Conservation (phyloP, 768 basidiomycete species). For the Podaxis sp. region DNA sequence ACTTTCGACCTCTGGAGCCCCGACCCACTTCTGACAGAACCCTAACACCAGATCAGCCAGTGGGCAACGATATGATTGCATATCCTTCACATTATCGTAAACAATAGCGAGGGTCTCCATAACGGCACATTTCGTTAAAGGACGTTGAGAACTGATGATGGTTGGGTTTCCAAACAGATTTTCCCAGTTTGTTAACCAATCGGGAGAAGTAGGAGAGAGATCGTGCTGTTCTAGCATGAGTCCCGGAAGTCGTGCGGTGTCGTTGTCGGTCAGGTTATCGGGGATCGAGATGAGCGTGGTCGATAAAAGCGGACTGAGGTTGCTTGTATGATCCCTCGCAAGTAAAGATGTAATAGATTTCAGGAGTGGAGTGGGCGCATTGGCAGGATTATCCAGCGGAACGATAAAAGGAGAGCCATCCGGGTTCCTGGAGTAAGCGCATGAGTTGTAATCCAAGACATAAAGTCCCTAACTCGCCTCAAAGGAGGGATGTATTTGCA, state of each 20-base stretch:
- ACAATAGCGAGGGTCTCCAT: conserved; percentile 57
- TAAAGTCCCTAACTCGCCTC: conserved; percentile 44
- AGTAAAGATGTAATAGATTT: conserved; percentile 62
- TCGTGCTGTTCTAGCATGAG: conserved; percentile 69
- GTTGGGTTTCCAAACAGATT: conserved; percentile 50
- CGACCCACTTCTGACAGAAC: conserved; percentile 33
- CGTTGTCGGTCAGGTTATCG: conserved; percentile 66
- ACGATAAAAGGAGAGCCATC: conserved; percentile 37
- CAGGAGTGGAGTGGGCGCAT: conserved; percentile 63
- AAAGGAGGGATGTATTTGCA: conserved; percentile 56
- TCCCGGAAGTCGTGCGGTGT: conserved; percentile 60
- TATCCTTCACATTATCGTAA: conserved; percentile 69
- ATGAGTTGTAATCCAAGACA: neutral
- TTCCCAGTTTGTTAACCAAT: conserved; percentile 72
- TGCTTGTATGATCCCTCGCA: conserved; percentile 57
- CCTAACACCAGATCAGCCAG: conserved; percentile 55
- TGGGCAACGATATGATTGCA: conserved; percentile 59
- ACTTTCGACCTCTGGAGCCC: conserved; percentile 26
- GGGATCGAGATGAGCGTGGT: conserved; percentile 64
- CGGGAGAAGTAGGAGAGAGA: conserved; percentile 67
- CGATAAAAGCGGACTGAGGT: conserved; percentile 61
- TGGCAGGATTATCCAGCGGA: conserved; percentile 52
- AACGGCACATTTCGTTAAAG: conserved; percentile 53
- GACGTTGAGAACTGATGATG: conserved; percentile 42
- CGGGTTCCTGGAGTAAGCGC: conserved; percentile 24